Conservation (phyloP, 352 stramenopile genomes). For the Phytophthora vignae region DNA sequence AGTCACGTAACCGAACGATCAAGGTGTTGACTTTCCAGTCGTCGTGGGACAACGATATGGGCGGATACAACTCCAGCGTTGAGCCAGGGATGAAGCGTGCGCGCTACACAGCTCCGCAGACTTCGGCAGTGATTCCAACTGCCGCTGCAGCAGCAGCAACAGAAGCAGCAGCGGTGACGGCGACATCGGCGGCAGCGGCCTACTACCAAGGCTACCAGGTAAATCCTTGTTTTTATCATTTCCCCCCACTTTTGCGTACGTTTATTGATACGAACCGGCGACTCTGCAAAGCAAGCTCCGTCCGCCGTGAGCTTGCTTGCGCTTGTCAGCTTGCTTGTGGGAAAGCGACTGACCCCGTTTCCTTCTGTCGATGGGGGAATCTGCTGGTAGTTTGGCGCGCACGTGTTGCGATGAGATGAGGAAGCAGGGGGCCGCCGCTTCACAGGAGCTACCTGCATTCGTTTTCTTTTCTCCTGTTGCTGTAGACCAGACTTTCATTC, state of each 20-base stretch:
- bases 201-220: conserved; percentile 89
- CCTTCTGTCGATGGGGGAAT: conserved; percentile 36
- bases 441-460: conserved; percentile 37
- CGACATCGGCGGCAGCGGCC: conserved; percentile 40
- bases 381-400: conserved; percentile 35
- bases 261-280: conserved; percentile 28
- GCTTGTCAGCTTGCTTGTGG: conserved; percentile 23
- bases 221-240: conserved; percentile 39
- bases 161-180: conserved; percentile 21
- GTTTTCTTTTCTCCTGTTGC: conserved; percentile 24
- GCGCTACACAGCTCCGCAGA: conserved; percentile 48
- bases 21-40: conserved; percentile 67
- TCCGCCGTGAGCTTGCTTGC: conserved; percentile 16
- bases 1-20: conserved; percentile 59
- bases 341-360: conserved; percentile 38
- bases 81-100: conserved; percentile 61
- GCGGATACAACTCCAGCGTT: conserved; percentile 45
- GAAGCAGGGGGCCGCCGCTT: conserved; percentile 36
- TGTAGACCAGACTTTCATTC: conserved; percentile 26
- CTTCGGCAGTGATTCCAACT: conserved; percentile 23
- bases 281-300: conserved; percentile 21
- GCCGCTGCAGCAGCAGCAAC: conserved; percentile 27
- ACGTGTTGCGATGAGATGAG: conserved; percentile 37
- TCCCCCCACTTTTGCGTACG: conserved; percentile 28
- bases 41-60: conserved; percentile 18